Conservation (phyloP, 306 rosid species). For the Dicorynia guianensis region DNA sequence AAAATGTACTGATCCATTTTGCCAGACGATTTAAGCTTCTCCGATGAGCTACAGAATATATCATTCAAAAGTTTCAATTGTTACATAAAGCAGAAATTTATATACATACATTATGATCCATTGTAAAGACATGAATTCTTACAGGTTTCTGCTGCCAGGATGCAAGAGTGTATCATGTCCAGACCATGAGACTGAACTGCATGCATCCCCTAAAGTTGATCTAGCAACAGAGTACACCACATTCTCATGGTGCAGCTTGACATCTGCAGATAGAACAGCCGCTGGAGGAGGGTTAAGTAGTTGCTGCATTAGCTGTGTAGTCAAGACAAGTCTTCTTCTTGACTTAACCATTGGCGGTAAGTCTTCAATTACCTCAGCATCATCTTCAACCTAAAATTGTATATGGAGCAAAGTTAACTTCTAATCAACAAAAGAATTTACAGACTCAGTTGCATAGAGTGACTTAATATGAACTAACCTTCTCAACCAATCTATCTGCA, state of each 20-base stretch:
- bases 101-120: background rate
- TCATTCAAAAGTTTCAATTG: conserved; percentile 38
- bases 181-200: conserved; percentile 69
- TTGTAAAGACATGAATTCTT: conserved; percentile 45
- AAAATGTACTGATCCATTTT: conserved; percentile 52
- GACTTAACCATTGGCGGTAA: conserved; percentile 54
- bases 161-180: conserved; percentile 47
- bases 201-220: conserved; percentile 76
- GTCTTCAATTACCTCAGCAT: conserved; percentile 61
- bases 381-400: conserved; percentile 69
- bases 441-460: conserved; percentile 5
- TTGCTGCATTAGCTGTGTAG: conserved; percentile 88
- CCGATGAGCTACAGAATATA: conserved; percentile 54
- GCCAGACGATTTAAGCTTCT: conserved; percentile 51
- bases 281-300: conserved; percentile 77
- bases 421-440: conserved; percentile 25
- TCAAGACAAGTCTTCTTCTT: conserved; percentile 78
- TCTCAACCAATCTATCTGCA: conserved; percentile 73
- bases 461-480: conserved; percentile 60
- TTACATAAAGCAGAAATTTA: conserved; percentile 25
- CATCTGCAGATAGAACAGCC: conserved; percentile 62
- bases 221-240: conserved; percentile 72
- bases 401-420: conserved; percentile 38
- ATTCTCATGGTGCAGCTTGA: conserved; percentile 67
- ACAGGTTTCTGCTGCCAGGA: conserved; percentile 60